Base-by-base conservation (phyloP, 2,329 filamentous ascomycete genomes). In the Aspergillus tanneri region DNA sequence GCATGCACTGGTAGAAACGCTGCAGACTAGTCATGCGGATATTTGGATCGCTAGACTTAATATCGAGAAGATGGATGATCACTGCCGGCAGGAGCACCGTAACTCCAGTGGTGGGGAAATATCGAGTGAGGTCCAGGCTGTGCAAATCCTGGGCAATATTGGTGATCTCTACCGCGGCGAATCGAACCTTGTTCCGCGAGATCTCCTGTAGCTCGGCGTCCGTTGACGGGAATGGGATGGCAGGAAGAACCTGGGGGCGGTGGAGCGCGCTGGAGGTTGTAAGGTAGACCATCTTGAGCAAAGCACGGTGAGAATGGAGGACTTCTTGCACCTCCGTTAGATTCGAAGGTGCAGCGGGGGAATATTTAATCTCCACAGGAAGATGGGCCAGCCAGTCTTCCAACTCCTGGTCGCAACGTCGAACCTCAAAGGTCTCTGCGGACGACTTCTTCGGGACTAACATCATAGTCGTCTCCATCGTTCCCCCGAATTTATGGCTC, bases 201-300 rank as follows among this genome's bases (percentile, higher is more conserved):
- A 88, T 80, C 48, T 95, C 89, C 62, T 95, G 87, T 11, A 91
- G 76, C 56, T 90, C 85, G 9, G 82, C 80, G 27, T 82, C 82
- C 12, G 76, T 72, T 3, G 70, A 72, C 6, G 76, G 74, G 32
- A 70, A 69, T 9, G 86, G 83, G 10, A 83, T 83, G 0, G 86
- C 86, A 1, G 90, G 90, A 32, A 96, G 79, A 50, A 96, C 92
- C 57, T 95, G 90, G 2, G 92, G 92, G 23, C 92, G 85, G 68
- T 96, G 91, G 14, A 97, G 78, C 3, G 92, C 92, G 43, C 90
- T 96, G 14, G 95, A 80, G 0, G 91, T 95, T 2, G 92, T 95
- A 68, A 90, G 88, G 70, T 95, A 96, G 2, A 96, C 84, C 86
- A 96, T 95, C 68, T 95, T 90, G 27, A 97, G 75, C 16, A 96